Percentiles rank a stretch among this genome's conserved stretches.
phyloP scores from a whole-genome alignment of 306 rosid genomes.

The Fagus sylvatica region DNA sequence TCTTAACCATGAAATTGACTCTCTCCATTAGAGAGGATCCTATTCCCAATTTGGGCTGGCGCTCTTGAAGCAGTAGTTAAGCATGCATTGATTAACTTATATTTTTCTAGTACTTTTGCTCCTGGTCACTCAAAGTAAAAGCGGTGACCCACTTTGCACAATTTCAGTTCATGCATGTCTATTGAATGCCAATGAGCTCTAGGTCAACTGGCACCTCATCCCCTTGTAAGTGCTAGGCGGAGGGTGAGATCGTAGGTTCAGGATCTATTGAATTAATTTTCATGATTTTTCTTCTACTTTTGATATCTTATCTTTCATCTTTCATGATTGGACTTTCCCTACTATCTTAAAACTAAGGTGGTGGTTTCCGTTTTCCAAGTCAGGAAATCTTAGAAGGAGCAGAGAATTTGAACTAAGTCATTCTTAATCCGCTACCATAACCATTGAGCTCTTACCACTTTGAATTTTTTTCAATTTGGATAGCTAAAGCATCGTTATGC shows the following conservation, averaged over 20 bases:
- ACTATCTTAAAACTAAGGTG: neutral
- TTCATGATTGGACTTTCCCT: neutral
- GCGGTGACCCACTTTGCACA: neutral
- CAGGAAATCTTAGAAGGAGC: neutral
- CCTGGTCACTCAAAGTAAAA: neutral
- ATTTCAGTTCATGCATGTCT: neutral
- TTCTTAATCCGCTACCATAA: neutral
- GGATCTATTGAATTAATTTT: neutral
- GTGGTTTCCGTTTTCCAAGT: neutral
- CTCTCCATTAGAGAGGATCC: too few species aligned
- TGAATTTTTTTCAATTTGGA: neutral
- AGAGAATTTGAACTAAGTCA: neutral
- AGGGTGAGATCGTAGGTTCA: too few species aligned
- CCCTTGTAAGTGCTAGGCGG: too few species aligned
- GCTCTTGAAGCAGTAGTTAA: neutral
- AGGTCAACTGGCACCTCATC: too few species aligned
- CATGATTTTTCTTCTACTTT: neutral
- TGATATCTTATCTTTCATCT: neutral
- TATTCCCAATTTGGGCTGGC: neutral
- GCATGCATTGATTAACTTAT: neutral
- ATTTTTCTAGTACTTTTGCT: neutral
- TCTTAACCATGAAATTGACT: too few species aligned
- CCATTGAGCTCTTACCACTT: neutral
- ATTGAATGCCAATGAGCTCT: neutral
- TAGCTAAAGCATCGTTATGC: neutral